Percentiles rank a stretch among this genome's conserved stretches.
Evolutionary conservation across 140 eudicot genomes (phyloP).

Genomic region (Stevia rebaudiana): DNA sequence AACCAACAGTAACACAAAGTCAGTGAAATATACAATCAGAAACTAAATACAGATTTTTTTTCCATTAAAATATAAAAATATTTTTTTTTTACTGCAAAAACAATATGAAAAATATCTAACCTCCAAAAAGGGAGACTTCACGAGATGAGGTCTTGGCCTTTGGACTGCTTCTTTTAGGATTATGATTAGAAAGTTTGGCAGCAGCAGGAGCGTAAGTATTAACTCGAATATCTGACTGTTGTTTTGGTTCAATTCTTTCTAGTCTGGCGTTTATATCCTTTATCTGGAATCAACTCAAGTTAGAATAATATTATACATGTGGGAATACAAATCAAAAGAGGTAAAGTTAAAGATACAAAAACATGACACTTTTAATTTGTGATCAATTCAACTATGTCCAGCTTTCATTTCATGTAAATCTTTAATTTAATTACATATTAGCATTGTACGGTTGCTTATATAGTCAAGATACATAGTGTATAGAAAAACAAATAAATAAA

Average conservation of each 20-base stretch:
- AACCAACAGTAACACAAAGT: not conserved
- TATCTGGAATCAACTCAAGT: constrained; percentile 40
- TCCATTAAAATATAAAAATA: not conserved
- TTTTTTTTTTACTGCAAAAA: too few species aligned
- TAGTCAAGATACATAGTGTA: not conserved
- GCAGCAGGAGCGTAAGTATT: constrained; percentile 45
- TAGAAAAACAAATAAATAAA: not conserved
- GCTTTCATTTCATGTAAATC: constrained; percentile 6
- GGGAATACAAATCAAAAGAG: constrained; percentile 2
- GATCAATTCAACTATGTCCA: not conserved
- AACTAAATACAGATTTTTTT: not conserved
- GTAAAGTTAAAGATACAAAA: constrained; percentile 1
- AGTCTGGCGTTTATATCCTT: constrained; percentile 88
- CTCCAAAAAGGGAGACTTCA: constrained; percentile 91
- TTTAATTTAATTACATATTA: not conserved
- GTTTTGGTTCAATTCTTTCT: constrained; percentile 84
- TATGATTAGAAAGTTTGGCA: constrained; percentile 40
- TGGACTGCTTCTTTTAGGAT: constrained; percentile 84
- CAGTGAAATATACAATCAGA: constrained; percentile 1
- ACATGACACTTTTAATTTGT: constrained; percentile 1
- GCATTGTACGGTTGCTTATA: constrained; percentile 1
- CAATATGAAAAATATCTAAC: too few species aligned
- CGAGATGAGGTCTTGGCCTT: constrained; percentile 74
- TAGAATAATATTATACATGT: not conserved
- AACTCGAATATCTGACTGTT: constrained; percentile 46